Conservation (phyloP, 2,329 filamentous ascomycete species). For the Rasamsonia emersonii region DNA sequence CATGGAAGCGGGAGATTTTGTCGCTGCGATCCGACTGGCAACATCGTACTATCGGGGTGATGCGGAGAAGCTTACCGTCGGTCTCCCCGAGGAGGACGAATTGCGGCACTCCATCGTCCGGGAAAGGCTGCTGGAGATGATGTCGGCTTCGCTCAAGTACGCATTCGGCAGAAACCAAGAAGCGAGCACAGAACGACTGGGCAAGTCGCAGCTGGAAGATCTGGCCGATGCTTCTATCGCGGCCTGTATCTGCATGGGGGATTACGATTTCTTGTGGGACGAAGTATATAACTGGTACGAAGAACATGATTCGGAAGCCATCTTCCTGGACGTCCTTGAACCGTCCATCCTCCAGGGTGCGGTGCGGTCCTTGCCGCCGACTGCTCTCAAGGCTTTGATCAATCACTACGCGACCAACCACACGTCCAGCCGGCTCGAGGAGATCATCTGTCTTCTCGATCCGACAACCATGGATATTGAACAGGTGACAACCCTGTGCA, state of each 20-base stretch:
- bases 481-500: conserved; percentile 82
- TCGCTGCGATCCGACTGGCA: conserved; percentile 80
- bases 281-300: conserved; percentile 87
- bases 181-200: conserved; percentile 41
- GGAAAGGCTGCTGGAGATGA: conserved; percentile 87
- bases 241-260: conserved; percentile 68
- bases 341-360: conserved; percentile 74
- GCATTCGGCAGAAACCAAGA: conserved; percentile 61
- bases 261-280: conserved; percentile 80
- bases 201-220: conserved; percentile 59
- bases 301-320: conserved; percentile 59
- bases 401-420: conserved; percentile 69
- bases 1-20: conserved; percentile 95
- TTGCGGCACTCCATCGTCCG: conserved; percentile 72
- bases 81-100: conserved; percentile 72
- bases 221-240: conserved; percentile 75
- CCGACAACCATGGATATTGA: conserved; percentile 88
- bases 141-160: conserved; percentile 83
- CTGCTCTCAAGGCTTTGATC: conserved; percentile 78
- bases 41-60: conserved; percentile 87
- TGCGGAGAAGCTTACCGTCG: conserved; percentile 89
- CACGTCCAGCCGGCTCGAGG: conserved; percentile 71
- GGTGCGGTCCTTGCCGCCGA: conserved; percentile 68
- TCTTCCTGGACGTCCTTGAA: conserved; percentile 84
- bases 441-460: conserved; percentile 89